Evolutionary conservation across 345 rosid genomes (phyloP), one percentile per base, ranked within the genome.

Genomic region (Pelargonium nanum): DNA sequence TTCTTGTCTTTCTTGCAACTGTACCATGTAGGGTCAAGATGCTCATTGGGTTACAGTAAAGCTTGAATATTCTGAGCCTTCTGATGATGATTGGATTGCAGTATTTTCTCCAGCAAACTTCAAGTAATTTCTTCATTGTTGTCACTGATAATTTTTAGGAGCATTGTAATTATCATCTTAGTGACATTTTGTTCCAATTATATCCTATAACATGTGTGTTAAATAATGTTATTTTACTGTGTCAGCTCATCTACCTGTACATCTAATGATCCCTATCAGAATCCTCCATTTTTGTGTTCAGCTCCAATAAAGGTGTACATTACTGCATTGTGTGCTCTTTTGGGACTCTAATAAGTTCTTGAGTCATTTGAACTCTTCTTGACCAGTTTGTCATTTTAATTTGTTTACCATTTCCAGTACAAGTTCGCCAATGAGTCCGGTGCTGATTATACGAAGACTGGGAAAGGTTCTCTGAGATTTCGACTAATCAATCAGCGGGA

Each of bases 401-500:
- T 9, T 20, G 19, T 72, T 45, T 66, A 65, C 26, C 7, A 28
- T 7, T 28, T 28, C 15, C 84, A 92, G 98, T 92, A 85, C 79
- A 85, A 81, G 73, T 81, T 19, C 67, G 85, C 82, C 6, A 83
- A 74, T 16, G 12, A 83, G 55, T 70, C 76, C 22, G 59, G 63
- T 71, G 53, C 83, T 0, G 58, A 58, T 0, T 92, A 92, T 62
- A 59, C 62, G 26, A 79, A 76, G 70, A 78, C 86, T 8, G 97
- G 98, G 40, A 78, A 68, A 5, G 76, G 69, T 61, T 60, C 78
- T 61, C 56, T 89, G 79, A 78, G 64, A 67, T 80, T 89, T 56
- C 89, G 68, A 80, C 72, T 92, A 68, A 85, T 92, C 66, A 92
- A 92, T 70, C 98, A 92, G 85, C 86, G 98, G 57, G 86, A 84